Conservation (phyloP, 208 protist species). For the Wallacemonas sp. region DNA sequence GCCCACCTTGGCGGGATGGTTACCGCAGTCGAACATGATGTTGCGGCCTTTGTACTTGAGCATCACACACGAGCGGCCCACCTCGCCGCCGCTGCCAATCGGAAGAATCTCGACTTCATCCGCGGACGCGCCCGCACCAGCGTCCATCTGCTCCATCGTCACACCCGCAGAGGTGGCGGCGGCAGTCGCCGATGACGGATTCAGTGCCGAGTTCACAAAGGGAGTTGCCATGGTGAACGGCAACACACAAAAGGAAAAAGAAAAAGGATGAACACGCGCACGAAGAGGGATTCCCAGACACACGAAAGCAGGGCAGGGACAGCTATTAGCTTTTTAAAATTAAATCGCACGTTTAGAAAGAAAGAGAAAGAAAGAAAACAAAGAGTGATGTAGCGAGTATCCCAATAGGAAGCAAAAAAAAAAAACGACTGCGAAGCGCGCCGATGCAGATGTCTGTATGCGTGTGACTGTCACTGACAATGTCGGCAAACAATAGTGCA, state of each 20-base stretch:
- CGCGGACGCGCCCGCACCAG: constrained; percentile 7
- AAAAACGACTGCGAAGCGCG: too few relatives aligned
- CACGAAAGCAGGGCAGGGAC: too few relatives aligned
- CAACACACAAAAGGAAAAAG: neutral
- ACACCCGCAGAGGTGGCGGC: neutral
- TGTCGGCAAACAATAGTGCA: too few relatives aligned
- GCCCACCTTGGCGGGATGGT: constrained; percentile 97
- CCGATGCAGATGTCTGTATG: too few relatives aligned
- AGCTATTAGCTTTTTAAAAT: too few relatives aligned
- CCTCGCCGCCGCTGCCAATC: constrained; percentile 97
- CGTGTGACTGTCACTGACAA: too few relatives aligned
- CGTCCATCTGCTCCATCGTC: constrained; percentile 13
- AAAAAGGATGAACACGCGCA: neutral
- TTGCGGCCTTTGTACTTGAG: constrained; percentile 95
- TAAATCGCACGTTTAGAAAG: too few relatives aligned
- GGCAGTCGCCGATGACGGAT: neutral
- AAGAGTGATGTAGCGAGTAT: too few relatives aligned
- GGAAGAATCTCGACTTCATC: constrained; percentile 95
- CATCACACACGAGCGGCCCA: constrained; percentile 97
- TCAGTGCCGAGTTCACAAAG: constrained; percentile 4
- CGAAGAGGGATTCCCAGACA: too few relatives aligned
- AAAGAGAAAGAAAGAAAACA: too few relatives aligned
- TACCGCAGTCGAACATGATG: constrained; percentile 99
- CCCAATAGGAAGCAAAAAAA: too few relatives aligned
- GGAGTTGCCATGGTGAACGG: neutral